Conservation (phyloP, 371 early-diverging fungal genomes). For the Gilbertella persicaria region DNA sequence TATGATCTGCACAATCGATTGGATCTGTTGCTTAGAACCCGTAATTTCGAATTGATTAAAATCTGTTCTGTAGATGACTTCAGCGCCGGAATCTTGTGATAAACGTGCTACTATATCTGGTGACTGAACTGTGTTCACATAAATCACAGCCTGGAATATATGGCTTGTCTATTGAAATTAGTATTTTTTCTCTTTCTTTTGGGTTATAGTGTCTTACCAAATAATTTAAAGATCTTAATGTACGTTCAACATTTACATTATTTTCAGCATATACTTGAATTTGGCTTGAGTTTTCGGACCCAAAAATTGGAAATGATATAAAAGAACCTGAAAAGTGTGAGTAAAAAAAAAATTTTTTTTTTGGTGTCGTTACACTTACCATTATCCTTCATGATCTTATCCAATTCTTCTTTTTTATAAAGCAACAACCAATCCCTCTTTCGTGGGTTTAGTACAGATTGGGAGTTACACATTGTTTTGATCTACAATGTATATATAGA, state of each 20-base stretch:
- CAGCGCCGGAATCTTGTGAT: conserved; percentile 45
- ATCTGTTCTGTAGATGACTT: conserved; percentile 38
- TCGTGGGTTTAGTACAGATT: conserved; percentile 26
- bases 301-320: conserved; percentile 20
- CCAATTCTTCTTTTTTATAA: conserved; percentile 24
- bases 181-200: too few relatives aligned
- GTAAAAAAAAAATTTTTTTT: background rate
- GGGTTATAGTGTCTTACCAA: conserved; percentile 51
- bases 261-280: conserved; percentile 70
- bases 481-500: conserved; percentile 12
- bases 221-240: conserved; percentile 70
- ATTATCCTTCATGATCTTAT: conserved; percentile 28
- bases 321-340: conserved; percentile 6
- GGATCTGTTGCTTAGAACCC: conserved; percentile 51
- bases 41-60: conserved; percentile 49
- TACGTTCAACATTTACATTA: conserved; percentile 71
- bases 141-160: conserved; percentile 35
- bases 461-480: conserved; percentile 28
- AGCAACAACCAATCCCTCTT: conserved; percentile 27
- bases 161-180: conserved; percentile 25
- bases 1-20: conserved; percentile 38
- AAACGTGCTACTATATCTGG: conserved; percentile 31
- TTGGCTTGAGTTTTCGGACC: conserved; percentile 39
- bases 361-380: conserved; percentile 3
- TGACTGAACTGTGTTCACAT: conserved; percentile 23